Base-by-base conservation (phyloP, 202 grass and related monocot species). In the Zizania palustris region DNA sequence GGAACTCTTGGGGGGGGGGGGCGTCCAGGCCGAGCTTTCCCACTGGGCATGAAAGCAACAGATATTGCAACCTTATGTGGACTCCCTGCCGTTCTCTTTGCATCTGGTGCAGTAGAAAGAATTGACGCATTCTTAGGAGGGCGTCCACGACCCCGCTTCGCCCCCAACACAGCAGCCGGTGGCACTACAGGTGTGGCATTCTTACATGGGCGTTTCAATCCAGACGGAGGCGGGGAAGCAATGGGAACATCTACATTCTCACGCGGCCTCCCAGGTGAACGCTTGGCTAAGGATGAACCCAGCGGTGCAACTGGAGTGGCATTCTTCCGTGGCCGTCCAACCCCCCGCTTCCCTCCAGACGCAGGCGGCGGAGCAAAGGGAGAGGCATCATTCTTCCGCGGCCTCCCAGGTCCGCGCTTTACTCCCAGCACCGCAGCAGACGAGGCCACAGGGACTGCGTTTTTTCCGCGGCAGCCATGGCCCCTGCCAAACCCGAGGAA, bases 381-480 rank as follows among this genome's bases (percentile, higher is more conserved):
- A 51, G 15, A n/a, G 15, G 5, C 16, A 4, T 50, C 65, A 9
- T 6, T 8, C 51, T 69, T 69, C 10, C n/a, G 51, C 6, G 65
- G 76, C n/a, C 65, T 65, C 10, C 64, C 76, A 15, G 20, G 76
- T n/a, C 56, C 65, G 36, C 59, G n/a, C 45, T 60, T 73, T 19
- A 41, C 15, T n/a, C 45, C 46, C 22, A 34, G 33, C 28, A 4
- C 15, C 9, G 14, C 46, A 19, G 9, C 8, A 0, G 69, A 55
- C 5, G 46, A 73, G 12, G 36, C 57, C 8, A 13, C 36, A 14
- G 69, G 60, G 20, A 18, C 7, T 16, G 60, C 19, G 7, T 64
- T 69, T 37, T n/a, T 77, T 82, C 34, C 72, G 66, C 0, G 84
- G 78, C 8, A 78, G 78, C 8, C 78, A 72, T 6, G 49, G 79